A percentile compares a stretch with the other conserved stretches of the same genome.
Evolutionary conservation across 139 green algal genomes (phyloP).

Genomic region (Pycnococcus provasolii): DNA sequence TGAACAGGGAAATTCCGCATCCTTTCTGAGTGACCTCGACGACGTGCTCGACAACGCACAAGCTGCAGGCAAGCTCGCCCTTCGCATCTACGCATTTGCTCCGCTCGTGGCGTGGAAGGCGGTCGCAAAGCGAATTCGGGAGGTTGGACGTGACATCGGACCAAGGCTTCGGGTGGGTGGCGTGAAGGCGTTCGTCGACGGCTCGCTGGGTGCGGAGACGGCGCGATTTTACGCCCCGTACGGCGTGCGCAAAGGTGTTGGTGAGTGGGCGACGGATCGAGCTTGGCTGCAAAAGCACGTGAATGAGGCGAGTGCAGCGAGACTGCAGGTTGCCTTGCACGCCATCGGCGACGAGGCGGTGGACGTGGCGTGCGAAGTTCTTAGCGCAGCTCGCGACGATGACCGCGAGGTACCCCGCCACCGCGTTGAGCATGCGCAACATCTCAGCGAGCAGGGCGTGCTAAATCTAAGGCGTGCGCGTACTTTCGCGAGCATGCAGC

Average conservation of each 20-base stretch:
- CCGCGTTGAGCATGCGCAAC: conserved; percentile 15
- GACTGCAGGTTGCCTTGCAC: conserved; percentile 11
- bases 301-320: not conserved
- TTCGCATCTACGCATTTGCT: not conserved
- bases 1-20: no score
- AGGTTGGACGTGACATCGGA: not conserved
- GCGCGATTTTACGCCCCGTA: conserved; percentile 6
- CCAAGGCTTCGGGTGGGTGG: not conserved
- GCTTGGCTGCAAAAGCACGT: not conserved
- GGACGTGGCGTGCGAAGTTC: not conserved
- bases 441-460: not conserved
- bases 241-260: not conserved
- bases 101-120: conserved; percentile 6
- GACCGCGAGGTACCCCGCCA: not conserved
- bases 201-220: not conserved
- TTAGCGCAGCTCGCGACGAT: not conserved
- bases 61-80: not conserved
- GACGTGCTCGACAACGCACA: not conserved
- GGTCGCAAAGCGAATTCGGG: not conserved
- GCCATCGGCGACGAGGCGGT: conserved; percentile 13
- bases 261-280: not conserved
- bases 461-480: not conserved
- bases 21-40: no score
- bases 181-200: conserved; percentile 14
- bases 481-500: conserved; percentile 5